These are phyloP conservation scores for Cutaneotrichosporon sp. DNA, from an alignment of 1,284 basidiomycete genomes.

Conservation along the genomic window DNA sequence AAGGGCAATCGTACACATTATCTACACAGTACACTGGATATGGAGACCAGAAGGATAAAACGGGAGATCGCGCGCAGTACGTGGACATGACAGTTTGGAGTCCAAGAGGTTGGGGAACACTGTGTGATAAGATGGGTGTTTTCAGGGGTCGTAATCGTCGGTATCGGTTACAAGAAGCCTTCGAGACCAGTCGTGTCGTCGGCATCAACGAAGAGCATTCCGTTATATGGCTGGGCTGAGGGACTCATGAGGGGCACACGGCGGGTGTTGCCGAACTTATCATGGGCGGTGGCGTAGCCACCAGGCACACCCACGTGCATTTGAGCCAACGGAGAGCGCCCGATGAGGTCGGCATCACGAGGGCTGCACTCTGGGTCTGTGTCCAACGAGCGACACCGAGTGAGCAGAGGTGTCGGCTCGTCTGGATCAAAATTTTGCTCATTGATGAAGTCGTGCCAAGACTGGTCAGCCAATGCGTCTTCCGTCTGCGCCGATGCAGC, in stretches of 20 bases:
- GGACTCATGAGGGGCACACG: constrained; percentile 19
- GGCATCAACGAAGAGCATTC: constrained; percentile 17
- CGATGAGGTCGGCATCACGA: constrained; percentile 17
- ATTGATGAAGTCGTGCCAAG: constrained; percentile 25
- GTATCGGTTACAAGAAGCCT: background rate
- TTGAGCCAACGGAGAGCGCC: constrained; percentile 15
- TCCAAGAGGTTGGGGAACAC: background rate
- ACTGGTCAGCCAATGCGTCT: constrained; percentile 21
- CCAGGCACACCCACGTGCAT: constrained; percentile 6
- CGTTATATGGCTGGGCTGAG: constrained; percentile 19
- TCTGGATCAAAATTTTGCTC: constrained; percentile 23
- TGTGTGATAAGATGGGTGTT: background rate
- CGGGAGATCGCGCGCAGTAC: background rate
- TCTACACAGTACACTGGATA: constrained; percentile 1
- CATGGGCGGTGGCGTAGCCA: constrained; percentile 5
- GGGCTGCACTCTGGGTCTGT: constrained; percentile 22
- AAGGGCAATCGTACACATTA: constrained; percentile 1
- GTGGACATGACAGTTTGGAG: background rate
- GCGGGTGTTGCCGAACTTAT: constrained; percentile 13
- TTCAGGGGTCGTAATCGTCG: background rate
- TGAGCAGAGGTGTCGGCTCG: constrained; percentile 21
- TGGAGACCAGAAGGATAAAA: background rate
- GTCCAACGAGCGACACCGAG: constrained; percentile 19
- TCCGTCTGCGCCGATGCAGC: constrained; percentile 2
- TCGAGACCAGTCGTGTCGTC: constrained; percentile 8